Percentiles rank a stretch among this genome's conserved stretches.
Conservation (phyloP, 2,329 filamentous ascomycete genomes). For the Fulvia fulva region DNA sequence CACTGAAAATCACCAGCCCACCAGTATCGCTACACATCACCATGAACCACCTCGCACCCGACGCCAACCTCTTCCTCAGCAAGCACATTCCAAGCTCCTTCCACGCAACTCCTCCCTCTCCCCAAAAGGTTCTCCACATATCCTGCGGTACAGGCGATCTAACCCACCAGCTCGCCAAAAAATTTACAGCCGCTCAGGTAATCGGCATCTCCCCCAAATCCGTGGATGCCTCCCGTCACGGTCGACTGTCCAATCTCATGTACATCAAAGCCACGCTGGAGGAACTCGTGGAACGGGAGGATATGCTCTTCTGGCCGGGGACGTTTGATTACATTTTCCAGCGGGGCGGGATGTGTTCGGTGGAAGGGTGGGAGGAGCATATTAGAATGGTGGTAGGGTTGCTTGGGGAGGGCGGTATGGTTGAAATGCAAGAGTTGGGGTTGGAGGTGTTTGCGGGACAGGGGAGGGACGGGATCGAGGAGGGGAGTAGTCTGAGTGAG, state of each 20-base stretch:
- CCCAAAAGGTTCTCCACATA: not conserved
- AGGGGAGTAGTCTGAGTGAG: not conserved
- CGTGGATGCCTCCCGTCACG: not conserved
- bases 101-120: not conserved
- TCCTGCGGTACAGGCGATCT: not conserved
- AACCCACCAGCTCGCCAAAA: not conserved
- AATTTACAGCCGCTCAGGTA: not conserved
- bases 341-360: not conserved
- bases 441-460: not conserved
- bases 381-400: not conserved
- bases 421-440: not conserved
- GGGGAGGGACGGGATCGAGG: not conserved
- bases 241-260: not conserved
- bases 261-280: not conserved
- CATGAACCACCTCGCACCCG: too few relatives aligned
- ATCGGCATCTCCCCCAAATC: not conserved
- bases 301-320: slow-evolving; percentile 4
- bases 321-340: slow-evolving; percentile 1
- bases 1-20: too few relatives aligned
- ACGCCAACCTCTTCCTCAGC: too few relatives aligned
- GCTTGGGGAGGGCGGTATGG: not conserved
- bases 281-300: not conserved
- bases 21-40: too few relatives aligned
- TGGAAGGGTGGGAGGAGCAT: not conserved
- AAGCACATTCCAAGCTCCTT: too few relatives aligned